Base-by-base conservation (phyloP, 257 asterid genomes). In the Buddleja alternifolia region DNA sequence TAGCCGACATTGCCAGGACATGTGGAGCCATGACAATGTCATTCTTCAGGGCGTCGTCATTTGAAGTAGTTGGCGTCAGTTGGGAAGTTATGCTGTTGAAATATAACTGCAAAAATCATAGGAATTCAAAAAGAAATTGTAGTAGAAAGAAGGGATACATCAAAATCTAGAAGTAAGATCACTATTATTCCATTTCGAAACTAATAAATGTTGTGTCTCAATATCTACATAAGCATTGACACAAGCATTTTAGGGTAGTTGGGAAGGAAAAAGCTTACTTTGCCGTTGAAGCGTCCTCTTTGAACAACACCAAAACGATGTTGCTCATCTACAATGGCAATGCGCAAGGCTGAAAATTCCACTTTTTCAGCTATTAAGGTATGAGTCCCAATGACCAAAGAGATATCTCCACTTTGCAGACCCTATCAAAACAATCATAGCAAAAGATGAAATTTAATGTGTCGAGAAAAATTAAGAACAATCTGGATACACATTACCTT, bases 281-380 rank as follows among this genome's bases (percentile, higher is more conserved):
- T 93, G 88, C 92, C 81, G 81, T 88, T 93, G 81, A 93, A 93
- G 62, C 73, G 88, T 69, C 97, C 98, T 81, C 98, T 88, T 78
- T 93, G 98, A 71, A 93, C 83, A 69, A 93, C 98, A 75, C 97
- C 98, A 78, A 93, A 93, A 48, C 97, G 92, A 72, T 93, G 98
- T 71, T 93, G 98, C 83, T 93, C 98, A 63, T 93, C 97, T 41
- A 93, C 87, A 62, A 90, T 70, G 75, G 98, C 97, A 66, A 93
- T 88, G 55, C 98, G 88, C 75, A 93, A 77, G 70, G 92, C 83
- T 64, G 92, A 89, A 80, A 90, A 93, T 58, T 82, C 92, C 70
- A 93, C 90, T 57, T 89, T 90, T 55, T 87, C 98, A 80, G 92
- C 90, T 64, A 90, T 93, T 80, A 93, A 84, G 76, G 89, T 59